A percentile compares a stretch with the other conserved stretches of the same genome.
Evolutionary conservation across 2,329 filamentous ascomycete species (phyloP).

Genomic region (Dryadomyces sulphureus): DNA sequence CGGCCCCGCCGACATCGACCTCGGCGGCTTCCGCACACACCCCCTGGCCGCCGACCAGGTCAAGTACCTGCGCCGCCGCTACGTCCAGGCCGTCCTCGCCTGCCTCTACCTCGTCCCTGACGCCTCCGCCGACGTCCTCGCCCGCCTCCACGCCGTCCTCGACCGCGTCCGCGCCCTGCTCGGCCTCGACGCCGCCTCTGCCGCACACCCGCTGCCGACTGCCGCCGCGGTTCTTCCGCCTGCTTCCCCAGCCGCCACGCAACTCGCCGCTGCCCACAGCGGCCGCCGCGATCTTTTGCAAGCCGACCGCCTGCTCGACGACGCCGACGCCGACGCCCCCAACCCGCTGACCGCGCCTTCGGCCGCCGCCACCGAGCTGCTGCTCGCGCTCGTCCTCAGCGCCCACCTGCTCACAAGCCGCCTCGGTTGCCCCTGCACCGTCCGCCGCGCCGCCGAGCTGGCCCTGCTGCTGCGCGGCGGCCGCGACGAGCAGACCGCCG

Average conservation of each 20-base stretch:
- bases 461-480: constrained; percentile 47
- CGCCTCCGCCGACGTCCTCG: constrained; percentile 40
- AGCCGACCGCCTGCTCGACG: constrained; percentile 19
- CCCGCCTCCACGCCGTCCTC: constrained; percentile 44
- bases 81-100: constrained; percentile 53
- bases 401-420: constrained; percentile 32
- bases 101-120: constrained; percentile 53
- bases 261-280: constrained; percentile 19
- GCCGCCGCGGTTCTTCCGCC: constrained; percentile 31
- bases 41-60: constrained; percentile 42
- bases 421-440: constrained; percentile 29
- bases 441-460: constrained; percentile 45
- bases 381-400: constrained; percentile 49
- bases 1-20: constrained; percentile 54
- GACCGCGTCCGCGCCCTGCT: constrained; percentile 44
- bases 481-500: constrained; percentile 43
- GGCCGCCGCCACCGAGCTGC: constrained; percentile 36
- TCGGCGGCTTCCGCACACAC: constrained; percentile 40
- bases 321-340: constrained; percentile 29
- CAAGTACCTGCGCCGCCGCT: constrained; percentile 44
- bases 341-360: constrained; percentile 53
- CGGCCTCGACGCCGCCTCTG: constrained; percentile 32
- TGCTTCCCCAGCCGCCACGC: constrained; percentile 12
- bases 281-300: neutral
- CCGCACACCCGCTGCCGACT: constrained; percentile 21